Percentiles rank a stretch among this genome's conserved stretches.
Evolutionary conservation across 2,329 filamentous ascomycete genomes (phyloP).

Genomic region (Fusarium brevicatenulatum): DNA sequence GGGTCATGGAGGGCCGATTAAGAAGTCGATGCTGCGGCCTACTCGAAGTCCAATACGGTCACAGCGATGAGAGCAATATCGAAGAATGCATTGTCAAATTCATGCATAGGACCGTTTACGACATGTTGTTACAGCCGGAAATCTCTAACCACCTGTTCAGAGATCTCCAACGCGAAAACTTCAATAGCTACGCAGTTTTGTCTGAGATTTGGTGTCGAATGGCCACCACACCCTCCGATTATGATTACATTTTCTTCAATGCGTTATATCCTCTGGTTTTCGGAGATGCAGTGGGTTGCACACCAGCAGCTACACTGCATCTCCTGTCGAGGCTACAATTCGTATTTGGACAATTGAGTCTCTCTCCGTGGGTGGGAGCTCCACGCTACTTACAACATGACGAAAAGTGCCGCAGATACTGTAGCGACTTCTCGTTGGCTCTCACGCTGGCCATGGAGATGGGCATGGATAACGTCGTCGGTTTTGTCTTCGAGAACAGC

Average conservation of each 20-base stretch:
- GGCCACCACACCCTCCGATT: too few species aligned
- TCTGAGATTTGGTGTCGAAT: background rate
- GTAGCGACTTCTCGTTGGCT: background rate
- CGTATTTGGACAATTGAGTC: background rate
- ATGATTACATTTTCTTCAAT: fast-evolving
- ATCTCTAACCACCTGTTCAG: background rate
- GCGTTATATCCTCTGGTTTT: background rate
- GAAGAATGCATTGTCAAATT: background rate
- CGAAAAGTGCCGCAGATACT: background rate
- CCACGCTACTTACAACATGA: background rate
- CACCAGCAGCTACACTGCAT: background rate
- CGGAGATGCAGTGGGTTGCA: too few species aligned
- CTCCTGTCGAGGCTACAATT: background rate
- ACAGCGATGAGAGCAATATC: fast-evolving
- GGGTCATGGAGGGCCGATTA: background rate
- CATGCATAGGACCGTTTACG: background rate
- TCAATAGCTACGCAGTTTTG: background rate
- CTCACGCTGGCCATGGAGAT: background rate
- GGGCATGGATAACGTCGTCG: background rate
- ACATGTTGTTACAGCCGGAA: background rate
- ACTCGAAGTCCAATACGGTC: background rate
- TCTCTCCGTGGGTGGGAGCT: background rate
- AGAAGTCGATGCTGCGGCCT: background rate
- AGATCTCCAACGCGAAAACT: background rate
- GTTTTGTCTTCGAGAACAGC: fast-evolving